A percentile compares a stretch with the other conserved stretches of the same genome.
These are phyloP conservation scores for Nidularia pulvinata DNA, from an alignment of 768 basidiomycete genomes.

Conservation along the genomic window DNA sequence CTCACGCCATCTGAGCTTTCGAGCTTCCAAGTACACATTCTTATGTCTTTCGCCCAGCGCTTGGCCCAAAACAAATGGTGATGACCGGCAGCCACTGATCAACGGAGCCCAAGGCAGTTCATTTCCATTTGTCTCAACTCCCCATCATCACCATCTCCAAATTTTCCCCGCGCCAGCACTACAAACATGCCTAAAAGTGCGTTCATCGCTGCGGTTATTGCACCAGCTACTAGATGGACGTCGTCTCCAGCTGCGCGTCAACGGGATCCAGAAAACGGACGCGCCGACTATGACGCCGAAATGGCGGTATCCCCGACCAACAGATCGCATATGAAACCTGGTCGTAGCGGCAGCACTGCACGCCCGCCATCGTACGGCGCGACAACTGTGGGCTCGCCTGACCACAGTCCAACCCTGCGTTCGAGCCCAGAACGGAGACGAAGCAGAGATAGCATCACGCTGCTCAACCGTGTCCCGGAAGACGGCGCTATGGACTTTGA, in stretches of 20 bases:
- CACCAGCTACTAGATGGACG: background rate
- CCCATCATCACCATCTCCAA: background rate
- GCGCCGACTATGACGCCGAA: background rate
- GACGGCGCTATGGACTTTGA: constrained; percentile 23
- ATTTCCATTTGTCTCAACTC: background rate
- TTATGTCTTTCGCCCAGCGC: no score
- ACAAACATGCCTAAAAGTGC: background rate
- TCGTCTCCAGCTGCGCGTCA: background rate
- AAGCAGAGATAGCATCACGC: constrained; percentile 11
- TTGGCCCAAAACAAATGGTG: background rate
- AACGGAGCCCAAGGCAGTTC: background rate
- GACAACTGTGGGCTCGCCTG: background rate
- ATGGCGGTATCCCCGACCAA: background rate
- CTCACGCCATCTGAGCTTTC: background rate
- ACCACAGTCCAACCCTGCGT: background rate
- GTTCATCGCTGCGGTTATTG: background rate
- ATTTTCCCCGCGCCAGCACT: background rate
- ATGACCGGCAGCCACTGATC: background rate
- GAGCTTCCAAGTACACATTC: no score
- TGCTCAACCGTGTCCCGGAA: constrained; percentile 34
- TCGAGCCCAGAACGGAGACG: constrained; percentile 2
- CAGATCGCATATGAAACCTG: background rate
- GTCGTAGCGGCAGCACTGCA: background rate
- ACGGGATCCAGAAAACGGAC: background rate
- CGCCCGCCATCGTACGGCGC: background rate